Evolutionary conservation across 495 filamentous ascomycete genomes (phyloP), one percentile per base, ranked within the genome.

Genomic region (Astrocystis sublimbata): DNA sequence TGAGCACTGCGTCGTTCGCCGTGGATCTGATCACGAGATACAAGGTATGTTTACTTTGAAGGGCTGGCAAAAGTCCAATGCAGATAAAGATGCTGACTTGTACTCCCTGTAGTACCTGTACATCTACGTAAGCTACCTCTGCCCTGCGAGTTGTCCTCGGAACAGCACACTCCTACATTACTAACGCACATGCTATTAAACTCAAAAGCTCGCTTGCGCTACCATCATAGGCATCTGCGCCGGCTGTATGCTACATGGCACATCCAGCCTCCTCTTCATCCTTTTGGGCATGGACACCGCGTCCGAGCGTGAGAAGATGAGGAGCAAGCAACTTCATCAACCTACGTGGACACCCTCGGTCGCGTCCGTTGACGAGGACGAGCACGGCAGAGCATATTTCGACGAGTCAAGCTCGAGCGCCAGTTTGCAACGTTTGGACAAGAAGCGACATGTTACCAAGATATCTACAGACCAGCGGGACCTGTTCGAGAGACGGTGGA

Each of bases 31-130:
- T 89, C 1, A 73, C 75, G 23, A 86, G 79, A 70, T 80, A 90
- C 55, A 87, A 92, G 85, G 89, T 90, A 81, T 67, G 75, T 50
- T 52, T 52, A 30, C 21, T 38, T n/a, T 2, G 33, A n/a, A n/a
- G n/a, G n/a, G 7, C n/a, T 23, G 41, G 9, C 38, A 13, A 12
- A 36, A 30, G 26, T 46, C n/a, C 45, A 72, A 63, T n/a, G n/a
- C n/a, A n/a, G n/a, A n/a, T n/a, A n/a, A n/a, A n/a, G n/a, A n/a
- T n/a, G 63, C 66, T 72, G 41, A 69, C 49, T 65, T 38, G 47
- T 41, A 57, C 57, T 21, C 36, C 53, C 56, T 15, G 54, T 31
- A 89, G 87, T 83, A 85, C 49, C 68, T 90, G 23, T 86, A 88
- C 66, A 85, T 85, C 67, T 90, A 74, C 58, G 73, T 75, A 69